Evolutionary conservation across 441 rosid species (phyloP), one percentile per base, ranked within the genome.

Genomic region (Biscutella auriculata): DNA sequence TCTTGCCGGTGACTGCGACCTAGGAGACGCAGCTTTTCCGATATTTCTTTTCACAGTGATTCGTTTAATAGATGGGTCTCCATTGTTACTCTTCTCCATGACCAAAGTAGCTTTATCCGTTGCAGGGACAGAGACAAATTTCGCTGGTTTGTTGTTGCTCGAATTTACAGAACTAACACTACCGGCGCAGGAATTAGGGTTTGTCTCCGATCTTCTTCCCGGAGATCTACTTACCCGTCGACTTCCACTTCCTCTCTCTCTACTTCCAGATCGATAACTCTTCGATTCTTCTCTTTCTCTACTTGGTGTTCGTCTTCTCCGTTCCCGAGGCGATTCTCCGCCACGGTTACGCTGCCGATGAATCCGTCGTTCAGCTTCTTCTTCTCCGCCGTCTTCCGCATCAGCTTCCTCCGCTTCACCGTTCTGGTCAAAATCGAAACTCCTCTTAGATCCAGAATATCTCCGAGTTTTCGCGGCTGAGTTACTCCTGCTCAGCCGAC

Each of bases 241-340:
- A 7, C 85, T 77, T n/a, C 76, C 36, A 1, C 27, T 66, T 16
- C 69, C 66, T 67, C 90, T 79, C 62, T 86, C 97, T 37, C 78
- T 73, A 60, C 95, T 83, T 0, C 80, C 79, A 2, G 95, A 79
- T 3, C 87, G 73, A 63, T 76, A 67, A 32, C 59, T 64, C 61
- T 53, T 66, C 4, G 77, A 71, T 42, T 72, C 85, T 1, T 91
- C 98, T 44, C 95, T 73, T 62, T 92, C 98, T 67, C 94, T 80
- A 45, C 93, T 91, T 1, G 96, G 96, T 5, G 96, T 87, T 71
- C 95, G 73, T 65, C 93, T 78, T 76, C 98, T 75, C 48, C 85
- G 76, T 30, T 83, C 80, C 1, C 79, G 54, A 29, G 80, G 73
- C 53, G 85, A 58, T 26, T 79, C 60, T 42, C 76, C 64, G 9